Conservation (phyloP, 192 early-diverging fungal species). For the Ambispora gerdemannii region DNA sequence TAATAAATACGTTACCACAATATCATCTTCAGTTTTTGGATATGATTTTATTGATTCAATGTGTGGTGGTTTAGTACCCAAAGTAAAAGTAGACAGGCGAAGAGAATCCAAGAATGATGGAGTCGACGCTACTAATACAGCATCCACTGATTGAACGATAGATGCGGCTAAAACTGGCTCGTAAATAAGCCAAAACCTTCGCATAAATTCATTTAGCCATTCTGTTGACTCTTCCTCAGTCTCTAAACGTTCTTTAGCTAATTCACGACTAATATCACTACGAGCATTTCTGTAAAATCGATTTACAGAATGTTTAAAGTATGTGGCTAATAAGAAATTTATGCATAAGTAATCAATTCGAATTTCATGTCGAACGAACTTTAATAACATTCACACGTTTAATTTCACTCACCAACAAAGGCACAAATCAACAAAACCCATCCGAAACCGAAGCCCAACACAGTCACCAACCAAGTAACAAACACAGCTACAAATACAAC, state of each 20-base stretch:
- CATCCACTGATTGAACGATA: slow-evolving; percentile 68
- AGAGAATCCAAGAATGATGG: slow-evolving; percentile 81
- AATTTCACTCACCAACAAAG: slow-evolving; percentile 19
- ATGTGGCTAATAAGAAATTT: slow-evolving; percentile 50
- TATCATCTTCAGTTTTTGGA: slow-evolving; percentile 70
- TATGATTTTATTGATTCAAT: slow-evolving; percentile 71
- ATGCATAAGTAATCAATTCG: not conserved
- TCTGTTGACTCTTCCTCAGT: slow-evolving; percentile 66
- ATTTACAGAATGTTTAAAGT: slow-evolving; percentile 69
- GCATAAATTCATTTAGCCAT: slow-evolving; percentile 89
- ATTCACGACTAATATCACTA: slow-evolving; percentile 67
- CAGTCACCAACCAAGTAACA: slow-evolving; percentile 15
- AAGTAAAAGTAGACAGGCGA: slow-evolving; percentile 68
- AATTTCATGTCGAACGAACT: not conserved
- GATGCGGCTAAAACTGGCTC: slow-evolving; percentile 80
- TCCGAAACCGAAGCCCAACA: slow-evolving; percentile 20
- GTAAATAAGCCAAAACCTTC: slow-evolving; percentile 85
- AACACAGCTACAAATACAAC: slow-evolving; percentile 22
- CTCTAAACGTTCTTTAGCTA: slow-evolving; percentile 49
- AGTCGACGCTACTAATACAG: slow-evolving; percentile 68
- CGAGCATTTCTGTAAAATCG: slow-evolving; percentile 65
- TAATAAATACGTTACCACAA: slow-evolving; percentile 48
- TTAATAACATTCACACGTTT: not conserved
- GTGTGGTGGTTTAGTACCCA: slow-evolving; percentile 73
- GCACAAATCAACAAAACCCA: slow-evolving; percentile 25